Conservation (phyloP, 2,329 filamentous ascomycete genomes). For the Gnomoniopsis sp. region DNA sequence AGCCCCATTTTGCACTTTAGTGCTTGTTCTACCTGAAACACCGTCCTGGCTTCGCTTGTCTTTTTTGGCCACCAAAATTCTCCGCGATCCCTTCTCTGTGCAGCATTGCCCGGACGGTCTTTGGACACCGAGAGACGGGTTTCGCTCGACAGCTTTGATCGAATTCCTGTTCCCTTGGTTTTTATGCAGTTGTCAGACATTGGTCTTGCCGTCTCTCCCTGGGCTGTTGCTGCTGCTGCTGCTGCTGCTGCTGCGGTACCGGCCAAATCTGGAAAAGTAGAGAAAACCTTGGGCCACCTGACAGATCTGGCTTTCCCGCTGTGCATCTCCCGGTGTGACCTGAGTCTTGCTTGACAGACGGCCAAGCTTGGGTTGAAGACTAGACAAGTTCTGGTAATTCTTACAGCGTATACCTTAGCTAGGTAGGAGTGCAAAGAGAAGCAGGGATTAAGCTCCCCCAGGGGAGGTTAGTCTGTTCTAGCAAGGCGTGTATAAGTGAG, state of each 20-base stretch:
- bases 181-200: not conserved
- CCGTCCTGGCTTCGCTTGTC: constrained; percentile 6
- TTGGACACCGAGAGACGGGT: constrained; percentile 9
- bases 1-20: not conserved
- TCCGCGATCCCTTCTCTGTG: not conserved
- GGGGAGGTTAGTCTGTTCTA: no score
- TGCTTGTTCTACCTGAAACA: constrained; percentile 19
- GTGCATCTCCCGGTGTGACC: no score
- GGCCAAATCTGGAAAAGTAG: not conserved
- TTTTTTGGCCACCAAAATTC: not conserved
- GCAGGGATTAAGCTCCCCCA: no score
- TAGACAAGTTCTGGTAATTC: no score
- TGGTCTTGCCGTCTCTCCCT: not conserved
- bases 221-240: no score
- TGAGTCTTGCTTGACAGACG: no score
- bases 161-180: not conserved
- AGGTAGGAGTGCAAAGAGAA: no score
- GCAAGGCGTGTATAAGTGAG: no score
- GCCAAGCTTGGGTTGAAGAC: no score
- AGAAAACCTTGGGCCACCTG: not conserved
- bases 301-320: not conserved
- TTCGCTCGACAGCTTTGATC: not conserved
- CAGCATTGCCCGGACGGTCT: constrained; percentile 1
- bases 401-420: no score
- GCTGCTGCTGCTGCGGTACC: not conserved